Conservation (phyloP, 495 filamentous ascomycete species). For the Cenococcum geophilum region DNA sequence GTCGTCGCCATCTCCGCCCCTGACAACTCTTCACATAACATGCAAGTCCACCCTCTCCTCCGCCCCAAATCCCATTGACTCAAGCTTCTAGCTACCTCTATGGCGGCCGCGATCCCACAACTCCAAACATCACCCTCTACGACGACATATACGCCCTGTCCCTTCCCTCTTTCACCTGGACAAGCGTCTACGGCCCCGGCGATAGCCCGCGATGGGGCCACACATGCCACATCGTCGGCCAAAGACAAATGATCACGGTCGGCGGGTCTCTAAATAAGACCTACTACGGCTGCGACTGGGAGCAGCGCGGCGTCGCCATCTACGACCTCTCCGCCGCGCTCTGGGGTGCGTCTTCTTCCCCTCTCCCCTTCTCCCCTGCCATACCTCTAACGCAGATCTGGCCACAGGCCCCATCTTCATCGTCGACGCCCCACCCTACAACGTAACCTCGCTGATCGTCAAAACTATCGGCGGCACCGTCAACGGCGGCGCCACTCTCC, state of each 20-base stretch:
- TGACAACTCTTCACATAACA: constrained; percentile 28
- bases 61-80: background rate
- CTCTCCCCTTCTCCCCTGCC: too few relatives aligned
- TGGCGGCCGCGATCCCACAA: constrained; percentile 42
- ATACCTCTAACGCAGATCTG: too few relatives aligned
- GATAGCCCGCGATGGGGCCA: constrained; percentile 36
- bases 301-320: constrained; percentile 38
- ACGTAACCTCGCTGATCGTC: constrained; percentile 26
- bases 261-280: constrained; percentile 33
- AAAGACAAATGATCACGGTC: constrained; percentile 42
- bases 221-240: constrained; percentile 38
- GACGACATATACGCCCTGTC: constrained; percentile 72
- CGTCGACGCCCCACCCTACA: constrained; percentile 28
- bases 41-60: constrained; percentile 2
- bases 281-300: constrained; percentile 40
- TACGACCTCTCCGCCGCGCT: constrained; percentile 35
- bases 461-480: constrained; percentile 10
- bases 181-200: constrained; percentile 45
- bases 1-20: constrained; percentile 19
- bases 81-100: constrained; percentile 33
- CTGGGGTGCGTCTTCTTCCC: constrained; percentile 34
- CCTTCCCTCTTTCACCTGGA: constrained; percentile 73
- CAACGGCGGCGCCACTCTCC: constrained; percentile 14
- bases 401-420: too few relatives aligned
- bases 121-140: constrained; percentile 35